Conservation (phyloP, 2,329 filamentous ascomycete genomes). For the Microdochium paspali region DNA sequence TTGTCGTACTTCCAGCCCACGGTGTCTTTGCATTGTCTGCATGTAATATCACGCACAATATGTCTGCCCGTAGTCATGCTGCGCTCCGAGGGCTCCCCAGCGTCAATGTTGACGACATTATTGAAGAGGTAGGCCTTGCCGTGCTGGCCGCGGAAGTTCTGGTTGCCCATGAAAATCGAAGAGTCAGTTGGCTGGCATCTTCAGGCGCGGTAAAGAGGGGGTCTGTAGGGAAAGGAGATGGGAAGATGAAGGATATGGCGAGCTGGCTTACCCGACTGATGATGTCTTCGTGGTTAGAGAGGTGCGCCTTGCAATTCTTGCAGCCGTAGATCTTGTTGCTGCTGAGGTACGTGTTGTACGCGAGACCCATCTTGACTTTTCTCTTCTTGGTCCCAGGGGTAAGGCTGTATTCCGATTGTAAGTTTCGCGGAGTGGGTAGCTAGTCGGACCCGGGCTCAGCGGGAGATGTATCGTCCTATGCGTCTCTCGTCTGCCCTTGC, state of each 20-base stretch:
- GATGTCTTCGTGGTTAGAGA: conserved; percentile 92
- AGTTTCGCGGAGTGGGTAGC: no score
- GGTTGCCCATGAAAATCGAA: conserved; percentile 3
- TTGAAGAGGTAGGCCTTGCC: conserved; percentile 98
- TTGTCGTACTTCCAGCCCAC: conserved; percentile 99
- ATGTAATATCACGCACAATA: conserved; percentile 86
- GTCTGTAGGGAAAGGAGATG: conserved; percentile 3
- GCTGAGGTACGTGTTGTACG: conserved; percentile 86
- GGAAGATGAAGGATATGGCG: conserved; percentile 1
- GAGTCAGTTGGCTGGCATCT: background rate
- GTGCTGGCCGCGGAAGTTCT: conserved; percentile 98
- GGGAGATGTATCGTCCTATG: no score
- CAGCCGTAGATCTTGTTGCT: conserved; percentile 84
- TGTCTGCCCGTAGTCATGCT: conserved; percentile 98
- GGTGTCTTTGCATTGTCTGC: conserved; percentile 81
- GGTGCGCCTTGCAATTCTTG: conserved; percentile 90
- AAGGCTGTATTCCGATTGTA: no score
- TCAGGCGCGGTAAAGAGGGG: no score
- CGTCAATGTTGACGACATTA: conserved; percentile 81
- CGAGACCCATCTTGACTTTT: conserved; percentile 60
- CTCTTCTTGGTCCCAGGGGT: conserved; percentile 6
- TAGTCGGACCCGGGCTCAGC: no score
- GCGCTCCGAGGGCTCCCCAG: conserved; percentile 79
- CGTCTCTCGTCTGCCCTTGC: no score
- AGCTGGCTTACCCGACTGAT: conserved; percentile 67